A percentile compares a stretch with the other conserved stretches of the same genome.
Conservation (phyloP, 306 rosid genomes). For the Ochetophila trinervis region DNA sequence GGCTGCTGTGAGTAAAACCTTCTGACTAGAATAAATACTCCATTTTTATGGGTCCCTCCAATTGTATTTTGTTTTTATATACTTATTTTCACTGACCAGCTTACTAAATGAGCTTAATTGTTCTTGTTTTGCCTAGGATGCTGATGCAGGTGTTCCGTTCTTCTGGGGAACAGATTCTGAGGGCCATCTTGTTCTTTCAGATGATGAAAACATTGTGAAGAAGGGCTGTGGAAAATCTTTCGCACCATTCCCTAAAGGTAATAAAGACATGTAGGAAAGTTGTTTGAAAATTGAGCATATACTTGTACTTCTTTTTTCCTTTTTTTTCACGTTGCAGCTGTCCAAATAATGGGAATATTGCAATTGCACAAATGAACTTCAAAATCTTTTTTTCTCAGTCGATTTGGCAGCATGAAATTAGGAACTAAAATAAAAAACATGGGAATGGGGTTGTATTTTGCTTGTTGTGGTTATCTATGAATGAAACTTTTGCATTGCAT, state of each 20-base stretch:
- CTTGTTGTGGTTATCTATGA: background rate
- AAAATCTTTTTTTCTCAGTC: background rate
- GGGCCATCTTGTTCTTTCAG: conserved; percentile 78
- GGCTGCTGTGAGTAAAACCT: conserved; percentile 64
- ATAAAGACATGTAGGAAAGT: background rate
- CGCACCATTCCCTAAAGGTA: conserved; percentile 98
- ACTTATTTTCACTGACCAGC: conserved; percentile 7
- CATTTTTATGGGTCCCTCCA: background rate
- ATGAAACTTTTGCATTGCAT: background rate
- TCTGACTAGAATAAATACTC: background rate
- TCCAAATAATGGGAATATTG: too few species aligned
- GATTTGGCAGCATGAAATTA: too few species aligned
- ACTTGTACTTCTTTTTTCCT: background rate
- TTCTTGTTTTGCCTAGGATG: conserved; percentile 48
- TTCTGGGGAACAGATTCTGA: conserved; percentile 96
- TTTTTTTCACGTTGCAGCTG: background rate
- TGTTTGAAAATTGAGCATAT: background rate
- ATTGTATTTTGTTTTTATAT: conserved; percentile 8
- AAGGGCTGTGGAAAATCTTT: conserved; percentile 88
- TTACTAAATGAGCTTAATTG: conserved; percentile 15
- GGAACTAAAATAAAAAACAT: background rate
- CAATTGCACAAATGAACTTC: background rate
- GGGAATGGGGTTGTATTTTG: background rate
- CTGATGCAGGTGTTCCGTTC: conserved; percentile 81
- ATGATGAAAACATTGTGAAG: conserved; percentile 54